These are phyloP conservation scores for Pseudocercospora pini-densiflorae DNA, from an alignment of 2,329 filamentous ascomycete species.

Conservation along the genomic window DNA sequence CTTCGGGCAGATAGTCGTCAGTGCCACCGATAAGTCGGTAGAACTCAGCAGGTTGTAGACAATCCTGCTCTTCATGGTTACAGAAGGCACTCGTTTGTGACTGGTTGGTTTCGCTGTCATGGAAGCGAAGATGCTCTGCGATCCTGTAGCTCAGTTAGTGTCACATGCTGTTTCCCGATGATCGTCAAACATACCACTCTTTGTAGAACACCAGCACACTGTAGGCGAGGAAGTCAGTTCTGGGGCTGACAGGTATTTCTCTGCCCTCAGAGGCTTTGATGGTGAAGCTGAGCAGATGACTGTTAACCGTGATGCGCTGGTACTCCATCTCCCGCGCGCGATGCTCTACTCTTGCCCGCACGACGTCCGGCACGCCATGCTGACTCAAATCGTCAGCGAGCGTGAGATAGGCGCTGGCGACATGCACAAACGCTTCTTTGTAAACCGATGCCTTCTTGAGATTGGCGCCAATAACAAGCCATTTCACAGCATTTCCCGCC, in stretches of 20 bases:
- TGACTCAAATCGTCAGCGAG: conserved; percentile 8
- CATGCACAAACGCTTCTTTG: conserved; percentile 44
- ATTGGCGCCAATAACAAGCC: conserved; percentile 37
- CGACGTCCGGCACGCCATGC: not conserved
- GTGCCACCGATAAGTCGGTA: conserved; percentile 39
- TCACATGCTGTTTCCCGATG: not conserved
- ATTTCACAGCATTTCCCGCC: conserved; percentile 38
- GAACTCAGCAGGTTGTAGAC: conserved; percentile 31
- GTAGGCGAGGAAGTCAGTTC: not conserved
- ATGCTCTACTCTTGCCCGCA: not conserved
- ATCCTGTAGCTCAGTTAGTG: not conserved
- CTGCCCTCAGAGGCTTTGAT: not conserved
- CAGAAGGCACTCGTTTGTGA: not conserved
- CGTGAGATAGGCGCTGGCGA: conserved; percentile 38
- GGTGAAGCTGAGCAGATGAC: not conserved
- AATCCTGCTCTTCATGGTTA: conserved; percentile 18
- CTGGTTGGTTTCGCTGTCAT: not conserved
- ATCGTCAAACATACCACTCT: not conserved
- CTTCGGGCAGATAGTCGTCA: conserved; percentile 36
- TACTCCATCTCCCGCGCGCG: conserved; percentile 12
- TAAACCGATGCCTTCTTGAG: conserved; percentile 40
- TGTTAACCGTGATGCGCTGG: conserved; percentile 6
- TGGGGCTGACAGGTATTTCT: not conserved
- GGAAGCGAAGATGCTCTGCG: conserved; percentile 12
- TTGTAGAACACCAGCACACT: conserved; percentile 1